A percentile compares a stretch with the other conserved stretches of the same genome.
These are phyloP conservation scores for Syncephalastrum monosporum DNA, from an alignment of 371 early-diverging fungal genomes.

Conservation along the genomic window DNA sequence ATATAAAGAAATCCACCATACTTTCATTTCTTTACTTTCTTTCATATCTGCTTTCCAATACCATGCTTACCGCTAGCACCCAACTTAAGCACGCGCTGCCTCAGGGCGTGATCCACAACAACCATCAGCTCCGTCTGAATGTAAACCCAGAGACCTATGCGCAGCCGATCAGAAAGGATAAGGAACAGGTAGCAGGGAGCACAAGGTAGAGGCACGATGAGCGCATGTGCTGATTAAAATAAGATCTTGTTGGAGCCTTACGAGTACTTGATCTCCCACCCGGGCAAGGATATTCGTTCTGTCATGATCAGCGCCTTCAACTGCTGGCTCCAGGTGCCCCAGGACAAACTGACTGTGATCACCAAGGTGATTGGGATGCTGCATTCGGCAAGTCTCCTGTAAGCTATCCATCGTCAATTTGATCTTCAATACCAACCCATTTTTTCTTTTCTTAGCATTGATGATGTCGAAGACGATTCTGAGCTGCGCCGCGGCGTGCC, in stretches of 20 bases:
- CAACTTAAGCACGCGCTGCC: no score
- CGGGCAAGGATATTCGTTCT: conserved; percentile 91
- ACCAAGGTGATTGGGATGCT: conserved; percentile 89
- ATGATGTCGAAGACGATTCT: conserved; percentile 96
- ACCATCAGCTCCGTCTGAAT: no score
- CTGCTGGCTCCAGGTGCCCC: conserved; percentile 80
- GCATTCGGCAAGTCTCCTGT: conserved; percentile 91
- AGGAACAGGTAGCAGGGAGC: no score
- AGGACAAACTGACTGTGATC: conserved; percentile 65
- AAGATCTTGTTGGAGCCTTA: conserved; percentile 81
- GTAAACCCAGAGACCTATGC: no score
- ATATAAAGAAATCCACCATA: no score
- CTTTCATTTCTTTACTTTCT: no score
- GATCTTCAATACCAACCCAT: not conserved
- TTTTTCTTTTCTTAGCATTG: conserved; percentile 57
- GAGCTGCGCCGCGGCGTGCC: conserved; percentile 88
- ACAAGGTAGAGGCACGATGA: not conserved
- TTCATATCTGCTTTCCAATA: no score
- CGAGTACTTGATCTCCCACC: conserved; percentile 74
- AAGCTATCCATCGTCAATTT: conserved; percentile 12
- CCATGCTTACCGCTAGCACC: no score
- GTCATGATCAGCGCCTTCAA: conserved; percentile 89
- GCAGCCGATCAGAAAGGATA: no score
- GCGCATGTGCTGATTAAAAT: not conserved
- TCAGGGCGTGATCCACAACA: no score